Evolutionary conservation across 805 yeast species (phyloP), one percentile per base, ranked within the genome.

Genomic region (Yarrowia osloensis): DNA sequence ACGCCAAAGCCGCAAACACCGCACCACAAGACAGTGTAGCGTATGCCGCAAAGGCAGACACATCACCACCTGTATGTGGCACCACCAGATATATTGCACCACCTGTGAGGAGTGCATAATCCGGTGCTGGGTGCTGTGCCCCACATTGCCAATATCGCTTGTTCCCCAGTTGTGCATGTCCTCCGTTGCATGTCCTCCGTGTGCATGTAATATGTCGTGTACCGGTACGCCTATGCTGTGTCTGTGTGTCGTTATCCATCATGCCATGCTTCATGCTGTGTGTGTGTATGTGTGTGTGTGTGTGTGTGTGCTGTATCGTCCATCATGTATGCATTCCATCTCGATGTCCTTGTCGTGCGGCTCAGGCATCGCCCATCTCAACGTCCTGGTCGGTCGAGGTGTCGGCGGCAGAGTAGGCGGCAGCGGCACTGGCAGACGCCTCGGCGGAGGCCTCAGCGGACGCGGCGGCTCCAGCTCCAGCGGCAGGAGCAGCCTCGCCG

Each of bases 341-440:
- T 22, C 21, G 21, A 26, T 29, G 17, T n/a, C 8, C n/a, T 1
- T 8, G 22, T 50, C 52, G 13, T 54, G 31, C 61, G 22, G 6
- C 11, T n/a, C 28, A 57, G 31, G 63, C 63, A 19, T 57, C 63
- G 2, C 63, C 63, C 63, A 57, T 57, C 39, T 57, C 63, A n/a
- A 57, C 63, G 49, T 57, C 63, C 63, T 57, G 44, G 44, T 57
- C 44, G 31, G 59, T 15, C 4, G 28, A 13, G 57, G 11, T 21
- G 26, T 26, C 50, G 12, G 13, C 49, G 11, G 50, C 50, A 5
- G 50, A 17, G 33, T 26, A 26, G 3, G 5, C n/a, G 13, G 57
- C 22, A 5, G 39, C 15, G 7, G 33, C 46, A 21, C 11, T 19
- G 17, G 42, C 42, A 22, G 59, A 17, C 15, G 44, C 61, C 21